Percentiles rank a stretch among this genome's conserved stretches.
Evolutionary conservation across 129 eudicot species (phyloP).

Genomic region (Saposhnikovia divaricata): DNA sequence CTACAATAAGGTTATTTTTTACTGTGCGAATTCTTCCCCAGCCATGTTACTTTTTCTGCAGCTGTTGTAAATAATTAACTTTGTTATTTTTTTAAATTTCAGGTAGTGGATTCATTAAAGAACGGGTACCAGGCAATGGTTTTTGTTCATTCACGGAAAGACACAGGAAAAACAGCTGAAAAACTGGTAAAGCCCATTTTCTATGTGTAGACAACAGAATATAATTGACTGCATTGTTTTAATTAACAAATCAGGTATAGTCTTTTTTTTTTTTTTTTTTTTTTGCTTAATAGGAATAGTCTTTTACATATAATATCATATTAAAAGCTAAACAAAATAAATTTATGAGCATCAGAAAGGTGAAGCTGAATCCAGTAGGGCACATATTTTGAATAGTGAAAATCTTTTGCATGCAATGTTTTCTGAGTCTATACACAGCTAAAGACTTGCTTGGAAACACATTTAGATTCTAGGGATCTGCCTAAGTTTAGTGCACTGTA

Average conservation of each 20-base stretch:
- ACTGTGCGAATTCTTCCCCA: background rate
- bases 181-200: slow-evolving; percentile 46
- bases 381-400: background rate
- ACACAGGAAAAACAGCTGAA: slow-evolving; percentile 94
- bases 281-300: background rate
- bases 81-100: slow-evolving; percentile 14
- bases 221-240: background rate
- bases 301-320: background rate
- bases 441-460: background rate
- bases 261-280: background rate
- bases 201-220: slow-evolving; percentile 3
- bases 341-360: background rate
- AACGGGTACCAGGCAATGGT: slow-evolving; percentile 96
- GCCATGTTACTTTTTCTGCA: slow-evolving; percentile 1
- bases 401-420: background rate
- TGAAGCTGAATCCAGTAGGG: background rate
- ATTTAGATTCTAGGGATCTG: no score
- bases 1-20: slow-evolving; percentile 65
- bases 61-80: slow-evolving; percentile 8
- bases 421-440: background rate
- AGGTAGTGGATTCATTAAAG: slow-evolving; percentile 77
- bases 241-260: background rate
- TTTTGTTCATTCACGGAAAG: slow-evolving; percentile 97
- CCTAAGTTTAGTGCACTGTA: background rate
- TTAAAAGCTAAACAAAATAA: background rate